Base-by-base conservation (phyloP, 129 eudicot species). In the Dittrichia graveolens region DNA sequence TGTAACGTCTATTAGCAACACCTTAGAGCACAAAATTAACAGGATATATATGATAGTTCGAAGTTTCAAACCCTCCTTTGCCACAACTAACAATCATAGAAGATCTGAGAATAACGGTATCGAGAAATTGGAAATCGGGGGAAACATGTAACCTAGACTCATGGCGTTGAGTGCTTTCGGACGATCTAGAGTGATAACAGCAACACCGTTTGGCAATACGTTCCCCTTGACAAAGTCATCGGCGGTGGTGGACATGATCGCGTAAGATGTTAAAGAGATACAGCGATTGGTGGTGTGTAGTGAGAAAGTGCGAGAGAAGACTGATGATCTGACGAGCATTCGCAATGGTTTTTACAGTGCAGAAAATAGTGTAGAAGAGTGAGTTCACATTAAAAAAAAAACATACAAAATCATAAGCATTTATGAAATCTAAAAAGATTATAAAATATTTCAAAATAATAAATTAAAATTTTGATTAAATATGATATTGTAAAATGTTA, bases 141-240 rank as follows among this genome's bases (percentile, higher is more conserved):
- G 5, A 15, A 61, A 18, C 0, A 45, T 10, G 53, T 7, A 40
- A 93, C 98, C 98, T 84, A 93, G 40, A 66, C 90, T 93, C 98
- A 93, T 90, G 79, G 98, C 98, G 70, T 93, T 93, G 71, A 93
- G 98, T 55, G 98, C 96, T 78, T 87, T 90, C 13, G 98, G 89
- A 63, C 98, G 98, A 83, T 93, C 98, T 64, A 93, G 95, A 69
- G 98, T 93, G 85, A 93, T 82, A 50, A 90, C 72, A 52, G 92
- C 96, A 63, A 93, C 92, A 70, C 98, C 98, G 83, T 93, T 93
- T 4, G 90, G 90, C 46, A 71, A 83, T 14, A 93, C 88, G 65
- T 12, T 85, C 10, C 95, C 96, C 65, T 81, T 90, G 45, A 90
- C 95, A 62, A 85, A 87, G 44, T 73, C 75, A 57, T 81, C 95